These are phyloP conservation scores for Nevesoporus exiguus DNA, from an alignment of 768 basidiomycete genomes.

Conservation along the genomic window DNA sequence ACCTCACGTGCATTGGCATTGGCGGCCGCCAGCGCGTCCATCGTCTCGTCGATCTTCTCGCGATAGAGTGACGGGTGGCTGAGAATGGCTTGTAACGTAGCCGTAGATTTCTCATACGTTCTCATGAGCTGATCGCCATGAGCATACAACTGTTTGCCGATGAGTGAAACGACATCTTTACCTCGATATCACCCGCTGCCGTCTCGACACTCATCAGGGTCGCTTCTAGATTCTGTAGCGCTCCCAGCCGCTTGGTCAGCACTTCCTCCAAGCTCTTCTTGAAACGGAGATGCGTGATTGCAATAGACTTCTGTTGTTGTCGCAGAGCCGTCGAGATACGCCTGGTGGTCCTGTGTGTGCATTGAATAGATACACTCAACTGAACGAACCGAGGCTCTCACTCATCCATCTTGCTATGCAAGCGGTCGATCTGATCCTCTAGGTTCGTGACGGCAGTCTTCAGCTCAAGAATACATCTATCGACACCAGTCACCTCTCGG, in stretches of 20 bases:
- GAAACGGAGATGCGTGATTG: constrained; percentile 73
- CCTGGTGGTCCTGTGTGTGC: constrained; percentile 50
- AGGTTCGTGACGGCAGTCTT: constrained; percentile 67
- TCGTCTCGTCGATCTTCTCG: constrained; percentile 78
- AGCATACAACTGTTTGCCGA: not conserved
- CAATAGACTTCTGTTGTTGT: constrained; percentile 68
- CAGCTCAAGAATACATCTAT: constrained; percentile 78
- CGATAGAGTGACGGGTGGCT: constrained; percentile 76
- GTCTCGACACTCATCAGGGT: constrained; percentile 82
- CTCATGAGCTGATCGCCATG: constrained; percentile 64
- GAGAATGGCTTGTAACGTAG: constrained; percentile 72
- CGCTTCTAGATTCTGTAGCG: constrained; percentile 68
- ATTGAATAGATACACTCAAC: not conserved
- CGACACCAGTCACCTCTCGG: constrained; percentile 66
- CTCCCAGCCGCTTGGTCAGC: constrained; percentile 67
- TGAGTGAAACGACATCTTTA: constrained; percentile 32
- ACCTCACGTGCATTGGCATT: constrained; percentile 81
- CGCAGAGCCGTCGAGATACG: constrained; percentile 65
- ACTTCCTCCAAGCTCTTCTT: constrained; percentile 81
- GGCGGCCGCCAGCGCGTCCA: constrained; percentile 83
- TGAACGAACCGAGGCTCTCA: constrained; percentile 32
- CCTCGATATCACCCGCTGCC: constrained; percentile 87
- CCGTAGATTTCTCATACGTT: constrained; percentile 78
- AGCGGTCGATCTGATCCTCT: constrained; percentile 60
- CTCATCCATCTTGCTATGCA: constrained; percentile 74